A percentile compares a stretch with the other conserved stretches of the same genome.
These are phyloP conservation scores for Penicillium hordei DNA, from an alignment of 2,329 filamentous ascomycete species.

Conservation along the genomic window DNA sequence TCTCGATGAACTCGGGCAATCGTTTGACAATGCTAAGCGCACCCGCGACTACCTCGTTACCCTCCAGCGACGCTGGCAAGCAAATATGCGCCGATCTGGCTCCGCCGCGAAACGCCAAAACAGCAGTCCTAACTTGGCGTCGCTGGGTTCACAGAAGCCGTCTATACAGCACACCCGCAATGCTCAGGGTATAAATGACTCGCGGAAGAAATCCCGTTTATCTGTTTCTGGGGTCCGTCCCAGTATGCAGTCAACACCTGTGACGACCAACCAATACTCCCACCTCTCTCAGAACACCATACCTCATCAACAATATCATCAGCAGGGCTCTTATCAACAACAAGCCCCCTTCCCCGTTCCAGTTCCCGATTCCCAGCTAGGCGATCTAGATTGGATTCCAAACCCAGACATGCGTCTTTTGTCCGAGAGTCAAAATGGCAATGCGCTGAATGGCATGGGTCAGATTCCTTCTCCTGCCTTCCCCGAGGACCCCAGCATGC, in stretches of 20 bases:
- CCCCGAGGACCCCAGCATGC: constrained; percentile 13
- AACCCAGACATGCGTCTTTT: constrained; percentile 30
- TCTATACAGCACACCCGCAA: constrained; percentile 12
- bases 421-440: constrained; percentile 20
- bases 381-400: constrained; percentile 33
- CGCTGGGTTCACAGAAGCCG: constrained; percentile 7
- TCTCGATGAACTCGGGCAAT: constrained; percentile 43
- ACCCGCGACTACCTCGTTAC: constrained; percentile 41
- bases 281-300: constrained; percentile 8
- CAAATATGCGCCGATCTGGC: constrained; percentile 35
- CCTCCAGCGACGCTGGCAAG: constrained; percentile 42
- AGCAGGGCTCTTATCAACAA: constrained; percentile 8
- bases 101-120: constrained; percentile 32
- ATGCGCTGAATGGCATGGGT: constrained; percentile 3
- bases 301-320: constrained; percentile 6
- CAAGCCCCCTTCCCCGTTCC: constrained; percentile 9
- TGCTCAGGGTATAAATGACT: constrained; percentile 9
- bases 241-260: neutral
- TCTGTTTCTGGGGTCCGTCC: neutral
- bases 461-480: constrained; percentile 14
- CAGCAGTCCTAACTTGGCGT: constrained; percentile 21
- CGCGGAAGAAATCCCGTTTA: constrained; percentile 29
- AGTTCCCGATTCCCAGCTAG: constrained; percentile 13
- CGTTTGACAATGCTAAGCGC: constrained; percentile 43
- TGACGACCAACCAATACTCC: constrained; percentile 5